Evolutionary conservation across 768 basidiomycete species (phyloP).

Genomic region (Grammothele lineata): DNA sequence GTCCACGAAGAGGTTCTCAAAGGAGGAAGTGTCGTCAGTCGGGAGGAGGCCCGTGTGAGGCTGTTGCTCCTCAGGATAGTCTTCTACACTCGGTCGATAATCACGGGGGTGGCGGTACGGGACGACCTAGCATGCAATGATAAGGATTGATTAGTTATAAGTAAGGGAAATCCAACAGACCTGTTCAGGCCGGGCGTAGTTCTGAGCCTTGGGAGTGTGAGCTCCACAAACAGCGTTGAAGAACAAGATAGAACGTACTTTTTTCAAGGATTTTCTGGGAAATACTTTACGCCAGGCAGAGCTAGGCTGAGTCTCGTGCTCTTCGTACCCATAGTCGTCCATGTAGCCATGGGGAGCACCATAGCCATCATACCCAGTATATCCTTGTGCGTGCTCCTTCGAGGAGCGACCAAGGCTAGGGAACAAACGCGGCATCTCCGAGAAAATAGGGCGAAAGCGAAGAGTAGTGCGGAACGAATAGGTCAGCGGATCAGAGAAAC

Average conservation of each 20-base stretch:
- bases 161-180: background rate
- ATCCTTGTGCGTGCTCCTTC: conserved; percentile 11
- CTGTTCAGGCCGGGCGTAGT: background rate
- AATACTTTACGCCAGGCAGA: conserved; percentile 24
- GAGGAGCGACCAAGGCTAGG: conserved; percentile 22
- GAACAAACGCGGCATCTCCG: conserved; percentile 25
- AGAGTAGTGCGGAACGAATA: background rate
- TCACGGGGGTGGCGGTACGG: background rate
- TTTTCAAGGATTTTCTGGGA: conserved; percentile 13
- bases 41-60: background rate
- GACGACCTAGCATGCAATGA: background rate
- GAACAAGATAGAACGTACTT: conserved; percentile 10
- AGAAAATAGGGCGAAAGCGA: background rate
- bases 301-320: conserved; percentile 11
- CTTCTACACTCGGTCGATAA: conserved; percentile 14
- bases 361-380: conserved; percentile 15
- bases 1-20: conserved; percentile 12
- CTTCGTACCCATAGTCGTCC: conserved; percentile 19
- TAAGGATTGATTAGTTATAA: background rate
- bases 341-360: conserved; percentile 17
- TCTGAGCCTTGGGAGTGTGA: background rate
- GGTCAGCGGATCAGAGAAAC: background rate
- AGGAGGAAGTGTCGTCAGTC: conserved; percentile 14
- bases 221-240: too few species aligned
- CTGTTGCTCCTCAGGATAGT: conserved; percentile 10